A percentile compares a stretch with the other conserved stretches of the same genome.
Conservation (phyloP, 2,329 filamentous ascomycete species). For the Annulohypoxylon truncatum region DNA sequence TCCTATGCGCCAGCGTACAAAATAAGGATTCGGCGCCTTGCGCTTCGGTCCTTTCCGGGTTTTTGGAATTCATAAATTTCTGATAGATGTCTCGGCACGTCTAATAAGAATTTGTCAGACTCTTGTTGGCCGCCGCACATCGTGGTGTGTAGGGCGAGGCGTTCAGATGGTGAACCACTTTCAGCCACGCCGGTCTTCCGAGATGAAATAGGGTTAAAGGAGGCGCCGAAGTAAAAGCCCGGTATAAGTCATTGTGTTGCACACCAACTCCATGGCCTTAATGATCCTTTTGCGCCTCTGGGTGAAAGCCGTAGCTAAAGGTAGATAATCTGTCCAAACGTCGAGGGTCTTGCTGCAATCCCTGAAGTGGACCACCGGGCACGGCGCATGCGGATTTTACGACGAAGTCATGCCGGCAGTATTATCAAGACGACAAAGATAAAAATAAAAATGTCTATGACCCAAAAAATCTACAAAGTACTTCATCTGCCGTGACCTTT, state of each 20-base stretch:
- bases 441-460: slow-evolving; percentile 35
- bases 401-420: slow-evolving; percentile 20
- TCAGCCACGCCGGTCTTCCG: slow-evolving; percentile 29
- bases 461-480: slow-evolving; percentile 13
- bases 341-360: slow-evolving; percentile 10
- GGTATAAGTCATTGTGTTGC: slow-evolving; percentile 11
- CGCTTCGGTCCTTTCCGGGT: slow-evolving; percentile 36
- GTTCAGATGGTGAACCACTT: slow-evolving; percentile 12
- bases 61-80: slow-evolving; percentile 15
- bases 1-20: slow-evolving; percentile 22
- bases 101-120: slow-evolving; percentile 11
- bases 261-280: slow-evolving; percentile 12
- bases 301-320: background rate
- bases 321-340: slow-evolving; percentile 6
- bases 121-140: slow-evolving; percentile 19
- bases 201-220: slow-evolving; percentile 14
- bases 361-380: slow-evolving; percentile 11
- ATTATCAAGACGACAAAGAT: slow-evolving; percentile 26
- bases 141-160: slow-evolving; percentile 28
- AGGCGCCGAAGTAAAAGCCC: slow-evolving; percentile 15
- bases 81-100: slow-evolving; percentile 27
- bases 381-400: slow-evolving; percentile 19
- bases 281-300: slow-evolving; percentile 15
- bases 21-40: slow-evolving; percentile 24
- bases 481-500: slow-evolving; percentile 31